Evolutionary conservation across 2,329 filamentous ascomycete species (phyloP).

Genomic region (Arthrobotrys megalospora): DNA sequence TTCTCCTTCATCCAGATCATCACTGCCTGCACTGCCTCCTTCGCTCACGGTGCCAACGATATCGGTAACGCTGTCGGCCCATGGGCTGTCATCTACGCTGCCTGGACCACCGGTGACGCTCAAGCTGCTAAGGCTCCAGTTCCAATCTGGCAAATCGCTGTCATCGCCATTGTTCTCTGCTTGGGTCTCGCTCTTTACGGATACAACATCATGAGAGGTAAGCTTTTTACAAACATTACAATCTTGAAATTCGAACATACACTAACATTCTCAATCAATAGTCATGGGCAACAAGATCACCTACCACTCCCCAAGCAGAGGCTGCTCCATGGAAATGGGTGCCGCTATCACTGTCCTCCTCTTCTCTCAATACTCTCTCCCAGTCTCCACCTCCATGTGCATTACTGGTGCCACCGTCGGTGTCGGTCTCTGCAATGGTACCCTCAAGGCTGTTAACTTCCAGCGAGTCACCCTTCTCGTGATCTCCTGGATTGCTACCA

Average conservation of each 20-base stretch:
- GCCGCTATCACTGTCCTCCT: slow-evolving; percentile 76
- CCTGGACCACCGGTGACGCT: slow-evolving; percentile 73
- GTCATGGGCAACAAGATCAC: slow-evolving; percentile 76
- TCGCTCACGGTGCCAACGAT: slow-evolving; percentile 80
- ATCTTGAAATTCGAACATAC: background rate
- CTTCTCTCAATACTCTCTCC: slow-evolving; percentile 75
- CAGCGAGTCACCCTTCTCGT: slow-evolving; percentile 73
- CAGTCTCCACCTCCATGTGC: slow-evolving; percentile 77
- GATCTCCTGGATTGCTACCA: slow-evolving; percentile 75
- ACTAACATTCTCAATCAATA: slow-evolving; percentile 40
- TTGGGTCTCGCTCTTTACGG: slow-evolving; percentile 76
- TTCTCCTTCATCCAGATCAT: slow-evolving; percentile 78
- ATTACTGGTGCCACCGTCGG: slow-evolving; percentile 76
- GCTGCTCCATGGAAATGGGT: slow-evolving; percentile 75
- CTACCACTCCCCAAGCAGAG: slow-evolving; percentile 75
- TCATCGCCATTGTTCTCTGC: slow-evolving; percentile 72
- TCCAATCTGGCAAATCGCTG: slow-evolving; percentile 75
- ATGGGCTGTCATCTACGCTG: slow-evolving; percentile 75
- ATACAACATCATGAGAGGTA: slow-evolving; percentile 75
- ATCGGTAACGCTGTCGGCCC: slow-evolving; percentile 77
- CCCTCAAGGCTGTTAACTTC: slow-evolving; percentile 75
- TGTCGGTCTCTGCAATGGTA: slow-evolving; percentile 75
- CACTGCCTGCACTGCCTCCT: slow-evolving; percentile 80
- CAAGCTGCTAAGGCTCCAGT: slow-evolving; percentile 70
- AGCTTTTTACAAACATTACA: slow-evolving; percentile 72